Conservation (phyloP, 257 asterid genomes). For the Linaria vulgaris region DNA sequence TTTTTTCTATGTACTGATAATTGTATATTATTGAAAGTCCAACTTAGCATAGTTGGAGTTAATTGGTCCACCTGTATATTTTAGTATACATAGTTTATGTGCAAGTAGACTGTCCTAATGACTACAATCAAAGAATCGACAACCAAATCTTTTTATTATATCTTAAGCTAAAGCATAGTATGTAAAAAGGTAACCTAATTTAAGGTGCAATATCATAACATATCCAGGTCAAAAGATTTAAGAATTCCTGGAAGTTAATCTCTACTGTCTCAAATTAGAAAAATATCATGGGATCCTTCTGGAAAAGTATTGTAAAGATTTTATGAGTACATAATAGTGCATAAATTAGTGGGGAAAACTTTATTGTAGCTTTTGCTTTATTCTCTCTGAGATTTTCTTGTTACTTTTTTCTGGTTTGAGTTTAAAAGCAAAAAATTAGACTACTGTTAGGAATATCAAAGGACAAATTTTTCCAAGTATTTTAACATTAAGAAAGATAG, state of each 20-base stretch:
- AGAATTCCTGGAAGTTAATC: conserved; percentile 19
- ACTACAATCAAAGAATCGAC: conserved; percentile 42
- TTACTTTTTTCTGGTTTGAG: conserved; percentile 16
- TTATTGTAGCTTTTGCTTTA: conserved; percentile 14
- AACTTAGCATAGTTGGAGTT: conserved; percentile 7
- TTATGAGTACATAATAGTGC: neutral
- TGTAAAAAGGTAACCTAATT: conserved; percentile 26
- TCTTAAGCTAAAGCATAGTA: conserved; percentile 20
- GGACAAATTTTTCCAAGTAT: neutral
- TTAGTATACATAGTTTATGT: conserved; percentile 22
- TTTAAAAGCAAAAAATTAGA: conserved; percentile 17
- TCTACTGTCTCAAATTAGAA: neutral
- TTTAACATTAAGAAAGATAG: neutral
- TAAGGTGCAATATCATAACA: conserved; percentile 31
- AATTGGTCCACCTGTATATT: conserved; percentile 19
- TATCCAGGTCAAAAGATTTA: conserved; percentile 27
- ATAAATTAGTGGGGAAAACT: conserved; percentile 28
- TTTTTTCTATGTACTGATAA: too few species aligned
- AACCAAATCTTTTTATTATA: conserved; percentile 34
- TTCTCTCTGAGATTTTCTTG: conserved; percentile 15
- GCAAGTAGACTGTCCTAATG: conserved; percentile 23
- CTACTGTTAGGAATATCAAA: neutral
- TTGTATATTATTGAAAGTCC: conserved; percentile 3
- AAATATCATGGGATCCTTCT: conserved; percentile 28
- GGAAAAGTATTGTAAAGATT: conserved; percentile 18